Evolutionary conservation across 2,329 filamentous ascomycete species (phyloP), one percentile per base, ranked within the genome.

Genomic region (Talaromyces sp.): DNA sequence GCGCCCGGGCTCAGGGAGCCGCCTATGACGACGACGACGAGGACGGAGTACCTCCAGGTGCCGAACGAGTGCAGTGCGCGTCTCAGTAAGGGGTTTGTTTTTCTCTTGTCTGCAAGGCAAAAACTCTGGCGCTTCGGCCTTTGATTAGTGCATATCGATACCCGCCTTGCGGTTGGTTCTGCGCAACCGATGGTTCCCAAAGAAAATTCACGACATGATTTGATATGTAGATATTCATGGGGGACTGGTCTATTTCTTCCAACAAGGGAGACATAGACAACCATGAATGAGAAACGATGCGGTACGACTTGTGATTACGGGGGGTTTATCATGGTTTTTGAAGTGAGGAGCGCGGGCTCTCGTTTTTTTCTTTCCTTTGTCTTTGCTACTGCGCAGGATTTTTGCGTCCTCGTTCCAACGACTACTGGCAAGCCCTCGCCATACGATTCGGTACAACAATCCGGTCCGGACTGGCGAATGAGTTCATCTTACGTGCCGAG

Each of bases 1-100:
- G 85, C 53, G 77, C 84, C 59, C 84, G 88, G 67, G 89, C 89
- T 52, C 88, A 62, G 13, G 87, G 85, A 65, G 80, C 81, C 25
- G 81, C 79, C 53, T 79, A 77, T 59, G 88, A 91, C 0, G 90
- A 93, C 47, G 90, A 93, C 13, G 90, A 93, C 8, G 80, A 82
- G 11, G 80, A 82, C 61, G 75, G 71, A 28, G 73, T 80, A 62
- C 80, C 78, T 59, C 72, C 73, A 54, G 80, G 79, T 59, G 78
- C 77, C 54, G 80, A 82, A 73, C 73, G 80, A 57, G 76, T 82
- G 70, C 80, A 82, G 69, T 82, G 80, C 66, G 80, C 80, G 60
- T 81, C 79, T 33, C 80, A 82, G 75, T 82, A 79, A 51, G 42
- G 25, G 55, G 61, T 42, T 22, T 30, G 28, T 33, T 25, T 36